These are phyloP conservation scores for Rosa persica DNA, from an alignment of 306 rosid genomes.

Conservation along the genomic window DNA sequence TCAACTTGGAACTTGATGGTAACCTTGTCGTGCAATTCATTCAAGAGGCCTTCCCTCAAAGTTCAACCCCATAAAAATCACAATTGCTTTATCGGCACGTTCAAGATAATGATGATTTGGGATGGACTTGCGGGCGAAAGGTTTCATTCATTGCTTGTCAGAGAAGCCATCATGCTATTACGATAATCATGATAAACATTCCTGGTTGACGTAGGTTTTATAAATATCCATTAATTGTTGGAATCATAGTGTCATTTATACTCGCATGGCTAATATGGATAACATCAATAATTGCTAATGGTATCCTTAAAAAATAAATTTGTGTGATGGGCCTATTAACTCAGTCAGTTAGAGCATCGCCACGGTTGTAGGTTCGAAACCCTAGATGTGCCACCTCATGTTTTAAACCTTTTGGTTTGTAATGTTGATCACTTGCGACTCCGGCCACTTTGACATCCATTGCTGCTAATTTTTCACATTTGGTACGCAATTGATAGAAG, in stretches of 20 bases:
- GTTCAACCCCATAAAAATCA: background rate
- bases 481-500: no score
- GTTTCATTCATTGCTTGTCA: background rate
- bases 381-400: no score
- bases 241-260: background rate
- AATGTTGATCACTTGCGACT: no score
- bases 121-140: background rate
- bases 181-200: background rate
- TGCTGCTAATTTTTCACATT: no score
- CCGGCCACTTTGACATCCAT: no score
- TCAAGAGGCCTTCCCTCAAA: background rate
- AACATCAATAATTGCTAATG: background rate
- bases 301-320: no score
- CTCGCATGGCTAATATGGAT: background rate
- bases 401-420: no score
- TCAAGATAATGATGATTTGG: background rate
- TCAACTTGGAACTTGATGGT: background rate
- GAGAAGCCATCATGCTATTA: background rate
- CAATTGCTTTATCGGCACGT: background rate
- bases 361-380: no score
- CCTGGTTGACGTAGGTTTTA: background rate
- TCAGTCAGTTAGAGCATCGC: no score
- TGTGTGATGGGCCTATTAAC: no score
- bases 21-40: background rate
- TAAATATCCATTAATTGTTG: background rate